These are phyloP conservation scores for Cyclotella kingstonii DNA, from an alignment of 108 stramenopile genomes.

Conservation along the genomic window DNA sequence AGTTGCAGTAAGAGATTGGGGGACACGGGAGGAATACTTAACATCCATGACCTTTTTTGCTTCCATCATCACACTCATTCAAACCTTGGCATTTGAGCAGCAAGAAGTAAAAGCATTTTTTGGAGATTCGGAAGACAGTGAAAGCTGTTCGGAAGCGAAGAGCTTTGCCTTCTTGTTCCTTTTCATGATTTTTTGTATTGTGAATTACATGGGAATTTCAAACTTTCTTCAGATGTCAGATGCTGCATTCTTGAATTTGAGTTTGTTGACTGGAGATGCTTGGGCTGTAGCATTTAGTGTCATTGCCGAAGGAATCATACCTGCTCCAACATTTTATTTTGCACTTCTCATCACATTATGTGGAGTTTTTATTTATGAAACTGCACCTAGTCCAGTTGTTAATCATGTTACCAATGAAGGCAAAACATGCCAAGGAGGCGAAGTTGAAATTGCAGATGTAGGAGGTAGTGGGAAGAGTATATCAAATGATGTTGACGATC, in stretches of 20 bases:
- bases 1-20: slow-evolving; percentile 54
- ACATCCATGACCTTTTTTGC: slow-evolving; percentile 87
- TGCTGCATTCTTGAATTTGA: slow-evolving; percentile 76
- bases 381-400: slow-evolving; percentile 67
- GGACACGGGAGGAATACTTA: slow-evolving; percentile 73
- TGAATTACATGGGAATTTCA: slow-evolving; percentile 61
- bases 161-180: slow-evolving; percentile 43
- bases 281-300: slow-evolving; percentile 90
- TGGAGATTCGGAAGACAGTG: slow-evolving; percentile 4
- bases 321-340: slow-evolving; percentile 76
- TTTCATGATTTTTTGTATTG: slow-evolving; percentile 49
- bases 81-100: slow-evolving; percentile 65
- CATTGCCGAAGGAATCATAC: slow-evolving; percentile 70
- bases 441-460: slow-evolving; percentile 26
- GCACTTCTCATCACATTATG: slow-evolving; percentile 75
- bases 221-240: slow-evolving; percentile 73
- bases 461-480: background rate
- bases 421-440: background rate
- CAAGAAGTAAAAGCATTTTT: slow-evolving; percentile 53
- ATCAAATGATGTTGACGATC: background rate
- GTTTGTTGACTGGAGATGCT: slow-evolving; percentile 91
- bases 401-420: slow-evolving; percentile 9
- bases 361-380: slow-evolving; percentile 91
- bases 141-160: slow-evolving; percentile 39
- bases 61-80: slow-evolving; percentile 60